Conservation (phyloP, 2,329 filamentous ascomycete species). For the Scedosporium dehoogii region DNA sequence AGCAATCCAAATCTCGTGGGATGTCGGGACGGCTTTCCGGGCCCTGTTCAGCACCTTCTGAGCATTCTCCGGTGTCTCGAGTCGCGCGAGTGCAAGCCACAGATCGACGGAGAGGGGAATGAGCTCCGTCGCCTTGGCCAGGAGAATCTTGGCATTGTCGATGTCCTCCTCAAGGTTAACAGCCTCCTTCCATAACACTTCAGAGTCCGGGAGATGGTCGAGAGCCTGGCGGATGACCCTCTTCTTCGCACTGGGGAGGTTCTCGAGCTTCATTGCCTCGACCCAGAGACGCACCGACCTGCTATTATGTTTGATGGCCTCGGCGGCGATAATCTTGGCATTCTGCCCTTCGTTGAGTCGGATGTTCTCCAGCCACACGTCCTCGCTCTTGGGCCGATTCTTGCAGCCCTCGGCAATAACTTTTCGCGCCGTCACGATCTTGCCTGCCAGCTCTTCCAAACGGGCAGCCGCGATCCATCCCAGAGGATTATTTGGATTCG, state of each 20-base stretch:
- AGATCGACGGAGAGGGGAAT: slow-evolving; percentile 90
- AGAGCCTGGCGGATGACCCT: slow-evolving; percentile 85
- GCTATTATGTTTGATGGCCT: slow-evolving; percentile 86
- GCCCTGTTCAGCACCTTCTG: slow-evolving; percentile 94
- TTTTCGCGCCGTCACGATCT: slow-evolving; percentile 79
- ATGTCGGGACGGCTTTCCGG: slow-evolving; percentile 85
- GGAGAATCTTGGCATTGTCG: slow-evolving; percentile 74
- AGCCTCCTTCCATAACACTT: slow-evolving; percentile 94
- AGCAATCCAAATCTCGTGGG: slow-evolving; percentile 93
- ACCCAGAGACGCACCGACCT: slow-evolving; percentile 86
- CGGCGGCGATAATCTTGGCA: slow-evolving; percentile 88
- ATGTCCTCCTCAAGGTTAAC: slow-evolving; percentile 91
- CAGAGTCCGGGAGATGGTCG: slow-evolving; percentile 87
- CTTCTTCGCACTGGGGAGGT: slow-evolving; percentile 75
- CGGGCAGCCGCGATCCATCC: slow-evolving; percentile 94
- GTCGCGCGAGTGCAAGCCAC: slow-evolving; percentile 84
- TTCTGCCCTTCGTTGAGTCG: slow-evolving; percentile 85
- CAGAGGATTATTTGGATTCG: slow-evolving; percentile 87
- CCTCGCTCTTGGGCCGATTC: slow-evolving; percentile 86
- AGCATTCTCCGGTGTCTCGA: slow-evolving; percentile 84
- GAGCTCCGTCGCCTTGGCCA: slow-evolving; percentile 91
- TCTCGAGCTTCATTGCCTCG: slow-evolving; percentile 88
- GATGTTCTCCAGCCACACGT: slow-evolving; percentile 94
- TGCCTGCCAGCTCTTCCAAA: slow-evolving; percentile 85
- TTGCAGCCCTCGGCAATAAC: slow-evolving; percentile 83